Conservation (phyloP, 306 rosid species). For the Vicia sativa region DNA sequence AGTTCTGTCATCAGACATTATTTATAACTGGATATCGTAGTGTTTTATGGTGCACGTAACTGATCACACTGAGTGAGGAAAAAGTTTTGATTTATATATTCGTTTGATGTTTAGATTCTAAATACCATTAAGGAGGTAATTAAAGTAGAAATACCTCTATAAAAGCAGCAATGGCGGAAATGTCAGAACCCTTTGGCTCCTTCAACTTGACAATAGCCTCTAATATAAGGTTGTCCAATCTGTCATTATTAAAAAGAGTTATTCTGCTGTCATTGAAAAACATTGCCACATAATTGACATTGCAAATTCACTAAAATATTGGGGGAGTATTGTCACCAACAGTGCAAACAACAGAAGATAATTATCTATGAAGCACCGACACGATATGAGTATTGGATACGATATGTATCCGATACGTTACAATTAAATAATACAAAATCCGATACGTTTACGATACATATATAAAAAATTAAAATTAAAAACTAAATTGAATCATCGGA, state of each 20-base stretch:
- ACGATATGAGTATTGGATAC: too few species aligned
- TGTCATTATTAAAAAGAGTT: slow-evolving; percentile 47
- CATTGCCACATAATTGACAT: slow-evolving; percentile 23
- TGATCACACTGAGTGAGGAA: background rate
- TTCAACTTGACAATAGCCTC: slow-evolving; percentile 76
- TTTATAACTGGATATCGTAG: background rate
- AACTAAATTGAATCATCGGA: too few species aligned
- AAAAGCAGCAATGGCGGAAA: slow-evolving; percentile 73
- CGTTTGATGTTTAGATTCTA: slow-evolving; percentile 15
- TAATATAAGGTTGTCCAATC: slow-evolving; percentile 82
- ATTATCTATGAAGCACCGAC: too few species aligned
- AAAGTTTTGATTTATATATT: background rate
- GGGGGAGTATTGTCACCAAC: slow-evolving; percentile 5
- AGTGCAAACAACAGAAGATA: slow-evolving; percentile 9
- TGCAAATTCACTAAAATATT: slow-evolving; percentile 31
- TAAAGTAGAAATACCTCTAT: slow-evolving; percentile 71
- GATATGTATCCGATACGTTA: too few species aligned
- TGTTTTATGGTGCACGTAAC: background rate
- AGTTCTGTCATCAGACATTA: slow-evolving; percentile 4
- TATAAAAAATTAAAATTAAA: too few species aligned
- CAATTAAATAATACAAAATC: too few species aligned
- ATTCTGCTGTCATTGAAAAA: slow-evolving; percentile 30
- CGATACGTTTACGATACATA: too few species aligned
- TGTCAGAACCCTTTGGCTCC: slow-evolving; percentile 90
- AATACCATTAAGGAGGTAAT: slow-evolving; percentile 15